Percentiles rank a stretch among this genome's conserved stretches.
Conservation (phyloP, 371 early-diverging fungal genomes). For the Fennellomyces sp. region DNA sequence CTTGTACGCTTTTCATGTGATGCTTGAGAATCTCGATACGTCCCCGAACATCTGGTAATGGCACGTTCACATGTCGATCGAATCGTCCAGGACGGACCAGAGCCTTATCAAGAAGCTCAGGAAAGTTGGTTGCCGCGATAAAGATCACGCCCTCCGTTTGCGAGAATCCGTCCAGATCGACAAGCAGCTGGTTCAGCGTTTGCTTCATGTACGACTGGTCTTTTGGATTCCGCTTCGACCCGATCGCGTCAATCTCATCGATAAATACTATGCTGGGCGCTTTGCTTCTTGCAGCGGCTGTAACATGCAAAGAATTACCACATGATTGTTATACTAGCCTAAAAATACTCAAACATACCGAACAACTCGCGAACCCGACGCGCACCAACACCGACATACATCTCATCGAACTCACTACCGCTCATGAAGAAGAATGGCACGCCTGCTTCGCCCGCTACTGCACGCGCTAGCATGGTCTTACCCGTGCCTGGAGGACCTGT, state of each 20-base stretch:
- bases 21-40: constrained; percentile 91
- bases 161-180: constrained; percentile 96
- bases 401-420: constrained; percentile 97
- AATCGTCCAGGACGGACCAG: constrained; percentile 98
- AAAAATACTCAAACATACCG: constrained; percentile 34
- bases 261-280: constrained; percentile 99
- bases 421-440: constrained; percentile 98
- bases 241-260: constrained; percentile 99
- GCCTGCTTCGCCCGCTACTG: constrained; percentile 92
- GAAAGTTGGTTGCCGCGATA: constrained; percentile 99
- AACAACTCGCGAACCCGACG: constrained; percentile 80
- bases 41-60: constrained; percentile 96
- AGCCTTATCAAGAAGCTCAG: constrained; percentile 97
- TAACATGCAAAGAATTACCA: neutral
- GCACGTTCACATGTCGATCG: constrained; percentile 95
- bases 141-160: constrained; percentile 94
- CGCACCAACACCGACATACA: constrained; percentile 99
- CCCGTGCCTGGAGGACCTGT: constrained; percentile 99
- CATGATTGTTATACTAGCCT: neutral
- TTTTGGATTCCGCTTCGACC: constrained; percentile 92
- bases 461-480: constrained; percentile 88
- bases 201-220: constrained; percentile 95
- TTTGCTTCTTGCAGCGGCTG: constrained; percentile 91
- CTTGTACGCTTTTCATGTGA: constrained; percentile 80
- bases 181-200: constrained; percentile 95